phyloP scores from a whole-genome alignment of 1,284 basidiomycete genomes.

The Ceratobasidium theobromae region DNA sequence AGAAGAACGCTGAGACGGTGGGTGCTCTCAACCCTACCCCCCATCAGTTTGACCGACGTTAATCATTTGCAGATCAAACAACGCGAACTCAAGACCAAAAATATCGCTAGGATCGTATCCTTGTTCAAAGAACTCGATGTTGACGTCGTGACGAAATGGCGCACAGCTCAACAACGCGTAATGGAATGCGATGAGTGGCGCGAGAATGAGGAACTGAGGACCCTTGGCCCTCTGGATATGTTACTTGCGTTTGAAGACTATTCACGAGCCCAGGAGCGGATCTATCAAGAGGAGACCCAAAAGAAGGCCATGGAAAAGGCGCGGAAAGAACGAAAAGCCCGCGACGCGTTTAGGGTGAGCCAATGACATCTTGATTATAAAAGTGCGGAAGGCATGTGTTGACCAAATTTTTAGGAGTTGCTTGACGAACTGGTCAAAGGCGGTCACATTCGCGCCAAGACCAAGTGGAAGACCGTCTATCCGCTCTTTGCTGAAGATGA shows the following conservation, averaged over 20 bases:
- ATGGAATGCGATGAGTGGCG: slow-evolving; percentile 76
- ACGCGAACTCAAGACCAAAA: slow-evolving; percentile 69
- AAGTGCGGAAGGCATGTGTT: background rate
- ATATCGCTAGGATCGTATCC: slow-evolving; percentile 73
- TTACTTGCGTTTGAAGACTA: slow-evolving; percentile 91
- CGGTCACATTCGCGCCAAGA: slow-evolving; percentile 74
- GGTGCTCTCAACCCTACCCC: slow-evolving; percentile 42
- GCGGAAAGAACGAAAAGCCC: slow-evolving; percentile 78
- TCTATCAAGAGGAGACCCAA: slow-evolving; percentile 81
- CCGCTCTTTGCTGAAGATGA: slow-evolving; percentile 73
- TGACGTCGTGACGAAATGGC: slow-evolving; percentile 87
- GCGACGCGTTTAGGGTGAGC: slow-evolving; percentile 81
- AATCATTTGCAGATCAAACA: slow-evolving; percentile 62
- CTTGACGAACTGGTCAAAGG: slow-evolving; percentile 66
- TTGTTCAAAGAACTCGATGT: slow-evolving; percentile 83
- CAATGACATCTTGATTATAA: background rate
- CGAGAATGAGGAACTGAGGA: slow-evolving; percentile 68
- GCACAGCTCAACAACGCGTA: slow-evolving; percentile 74
- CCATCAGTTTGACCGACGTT: background rate
- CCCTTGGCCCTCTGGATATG: slow-evolving; percentile 84
- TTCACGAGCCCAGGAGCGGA: slow-evolving; percentile 80
- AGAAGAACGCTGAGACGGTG: slow-evolving; percentile 84
- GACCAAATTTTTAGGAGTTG: slow-evolving; percentile 53
- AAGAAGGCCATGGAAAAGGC: slow-evolving; percentile 79
- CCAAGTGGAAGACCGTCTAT: slow-evolving; percentile 90